Percentiles rank a stretch among this genome's conserved stretches.
Conservation (phyloP, 768 basidiomycete species). For the Exsudoporus frostii region DNA sequence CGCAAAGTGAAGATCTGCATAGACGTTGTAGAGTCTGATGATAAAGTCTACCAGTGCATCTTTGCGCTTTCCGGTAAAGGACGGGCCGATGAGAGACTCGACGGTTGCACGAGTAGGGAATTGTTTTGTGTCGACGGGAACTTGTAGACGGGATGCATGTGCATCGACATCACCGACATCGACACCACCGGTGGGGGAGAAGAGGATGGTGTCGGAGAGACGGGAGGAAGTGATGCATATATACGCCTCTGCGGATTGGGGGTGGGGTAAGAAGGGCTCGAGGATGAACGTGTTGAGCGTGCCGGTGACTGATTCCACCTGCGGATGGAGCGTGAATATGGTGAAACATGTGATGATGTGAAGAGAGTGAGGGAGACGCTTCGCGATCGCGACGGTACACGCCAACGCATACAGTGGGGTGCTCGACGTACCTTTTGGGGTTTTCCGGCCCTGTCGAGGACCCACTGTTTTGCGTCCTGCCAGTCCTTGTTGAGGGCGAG, state of each 20-base stretch:
- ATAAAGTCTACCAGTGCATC: slow-evolving; percentile 95
- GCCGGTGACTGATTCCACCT: slow-evolving; percentile 94
- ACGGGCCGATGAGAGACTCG: slow-evolving; percentile 67
- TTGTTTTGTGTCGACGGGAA: slow-evolving; percentile 59
- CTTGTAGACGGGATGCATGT: slow-evolving; percentile 86
- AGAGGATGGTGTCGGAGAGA: slow-evolving; percentile 94
- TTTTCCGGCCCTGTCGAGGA: slow-evolving; percentile 85
- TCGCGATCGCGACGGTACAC: slow-evolving; percentile 9
- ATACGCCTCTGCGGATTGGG: slow-evolving; percentile 92
- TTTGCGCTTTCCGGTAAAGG: slow-evolving; percentile 83
- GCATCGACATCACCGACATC: slow-evolving; percentile 98
- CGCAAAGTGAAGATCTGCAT: slow-evolving; percentile 98
- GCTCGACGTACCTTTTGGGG: slow-evolving; percentile 61
- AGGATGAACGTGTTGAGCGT: slow-evolving; percentile 97
- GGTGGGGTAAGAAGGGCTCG: slow-evolving; percentile 98
- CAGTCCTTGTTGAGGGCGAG: slow-evolving; percentile 92
- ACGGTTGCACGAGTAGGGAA: slow-evolving; percentile 86
- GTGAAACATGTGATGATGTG: slow-evolving; percentile 18
- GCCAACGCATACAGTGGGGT: not conserved
- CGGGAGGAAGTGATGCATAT: slow-evolving; percentile 96
- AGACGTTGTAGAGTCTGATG: slow-evolving; percentile 91
- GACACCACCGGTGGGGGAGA: slow-evolving; percentile 98
- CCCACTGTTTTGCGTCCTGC: slow-evolving; percentile 86
- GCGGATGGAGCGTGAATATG: slow-evolving; percentile 12
- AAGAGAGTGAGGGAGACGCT: slow-evolving; percentile 6